Conservation (phyloP, 495 filamentous ascomycete genomes). For the Lentithecium fluviatile region DNA sequence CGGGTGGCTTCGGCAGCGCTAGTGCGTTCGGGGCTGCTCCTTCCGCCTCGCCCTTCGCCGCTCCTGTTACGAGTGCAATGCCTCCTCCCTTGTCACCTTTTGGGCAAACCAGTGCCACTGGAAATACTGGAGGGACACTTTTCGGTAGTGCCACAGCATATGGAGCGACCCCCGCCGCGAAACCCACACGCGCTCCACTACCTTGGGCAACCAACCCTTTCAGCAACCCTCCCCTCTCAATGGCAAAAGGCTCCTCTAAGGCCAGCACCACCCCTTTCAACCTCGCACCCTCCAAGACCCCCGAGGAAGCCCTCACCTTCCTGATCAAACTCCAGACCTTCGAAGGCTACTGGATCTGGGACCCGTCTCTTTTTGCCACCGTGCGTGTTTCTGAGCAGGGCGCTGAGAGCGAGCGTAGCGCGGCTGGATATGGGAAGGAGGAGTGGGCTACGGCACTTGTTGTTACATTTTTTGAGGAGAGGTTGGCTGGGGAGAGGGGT, state of each 20-base stretch:
- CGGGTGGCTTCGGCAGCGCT: too few relatives aligned
- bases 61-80: neutral
- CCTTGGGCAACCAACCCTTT: neutral
- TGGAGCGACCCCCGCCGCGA: neutral
- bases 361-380: slow-evolving; percentile 32
- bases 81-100: neutral
- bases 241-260: neutral
- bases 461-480: slow-evolving; percentile 50
- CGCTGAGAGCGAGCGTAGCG: slow-evolving; percentile 2
- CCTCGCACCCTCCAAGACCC: neutral
- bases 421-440: slow-evolving; percentile 10
- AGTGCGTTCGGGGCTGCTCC: too few relatives aligned
- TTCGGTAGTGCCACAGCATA: neutral
- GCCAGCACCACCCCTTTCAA: neutral
- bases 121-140: neutral
- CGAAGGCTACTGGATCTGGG: slow-evolving; percentile 49
- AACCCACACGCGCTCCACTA: too few relatives aligned
- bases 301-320: slow-evolving; percentile 19
- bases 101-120: neutral
- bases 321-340: slow-evolving; percentile 54
- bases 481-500: slow-evolving; percentile 44
- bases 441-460: slow-evolving; percentile 52
- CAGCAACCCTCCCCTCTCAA: neutral
- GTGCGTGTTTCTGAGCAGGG: slow-evolving; percentile 23
- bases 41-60: too few relatives aligned